A percentile compares a stretch with the other conserved stretches of the same genome.
These are phyloP conservation scores for Ogataea pini DNA, from an alignment of 805 yeast genomes.

Conservation along the genomic window DNA sequence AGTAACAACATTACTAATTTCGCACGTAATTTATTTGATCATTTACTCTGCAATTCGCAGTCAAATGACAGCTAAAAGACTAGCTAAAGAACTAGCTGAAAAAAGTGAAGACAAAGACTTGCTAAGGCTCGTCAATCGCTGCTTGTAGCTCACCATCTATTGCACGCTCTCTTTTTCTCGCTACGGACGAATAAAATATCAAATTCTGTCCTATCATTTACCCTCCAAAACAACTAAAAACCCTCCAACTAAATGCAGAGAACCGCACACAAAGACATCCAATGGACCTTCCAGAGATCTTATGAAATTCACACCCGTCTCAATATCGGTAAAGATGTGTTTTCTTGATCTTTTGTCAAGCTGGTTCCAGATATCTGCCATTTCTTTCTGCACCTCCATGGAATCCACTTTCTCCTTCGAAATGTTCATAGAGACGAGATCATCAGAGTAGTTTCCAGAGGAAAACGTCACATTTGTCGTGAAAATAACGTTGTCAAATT, in stretches of 20 bases:
- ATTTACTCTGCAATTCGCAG: no score
- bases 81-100: no score
- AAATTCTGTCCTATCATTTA: no score
- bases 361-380: conserved; percentile 69
- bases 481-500: conserved; percentile 78
- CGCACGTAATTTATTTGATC: no score
- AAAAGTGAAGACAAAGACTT: no score
- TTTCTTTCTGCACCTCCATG: conserved; percentile 74
- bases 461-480: conserved; percentile 93
- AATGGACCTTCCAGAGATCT: conserved; percentile 48
- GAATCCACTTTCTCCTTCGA: conserved; percentile 76
- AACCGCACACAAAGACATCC: conserved; percentile 91
- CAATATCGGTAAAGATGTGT: conserved; percentile 70
- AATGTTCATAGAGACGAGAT: conserved; percentile 82
- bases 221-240: conserved; percentile 78
- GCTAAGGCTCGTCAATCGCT: no score
- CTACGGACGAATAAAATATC: no score
- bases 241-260: conserved; percentile 93
- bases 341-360: conserved; percentile 45
- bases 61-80: no score
- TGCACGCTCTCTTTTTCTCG: no score
- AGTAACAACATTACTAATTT: no score
- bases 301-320: conserved; percentile 62
- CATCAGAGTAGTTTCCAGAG: conserved; percentile 74
- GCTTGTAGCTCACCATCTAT: no score